Percentiles rank a stretch among this genome's conserved stretches.
phyloP scores from a whole-genome alignment of 1,284 basidiomycete species.

The Ustilago bromivora region DNA sequence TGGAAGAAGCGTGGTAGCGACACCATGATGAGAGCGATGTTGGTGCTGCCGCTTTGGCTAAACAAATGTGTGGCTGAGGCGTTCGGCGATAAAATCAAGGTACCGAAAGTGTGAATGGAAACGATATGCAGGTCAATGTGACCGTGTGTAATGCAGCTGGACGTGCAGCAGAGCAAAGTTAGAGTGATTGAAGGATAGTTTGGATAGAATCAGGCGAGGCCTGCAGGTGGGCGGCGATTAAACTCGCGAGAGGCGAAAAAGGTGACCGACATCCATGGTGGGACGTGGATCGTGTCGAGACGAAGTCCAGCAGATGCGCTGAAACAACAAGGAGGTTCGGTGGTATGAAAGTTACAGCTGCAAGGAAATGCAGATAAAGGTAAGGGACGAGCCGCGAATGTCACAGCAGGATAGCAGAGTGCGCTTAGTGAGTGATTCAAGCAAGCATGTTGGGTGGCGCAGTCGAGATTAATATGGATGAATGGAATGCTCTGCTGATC shows the following conservation, averaged over 20 bases:
- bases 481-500: too few relatives aligned
- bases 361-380: constrained; percentile 13
- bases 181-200: neutral
- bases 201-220: constrained; percentile 2
- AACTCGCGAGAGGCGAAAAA: constrained; percentile 25
- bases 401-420: neutral
- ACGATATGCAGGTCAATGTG: neutral
- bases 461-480: neutral
- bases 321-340: constrained; percentile 14
- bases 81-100: constrained; percentile 2
- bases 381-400: constrained; percentile 8
- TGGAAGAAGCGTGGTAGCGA: constrained; percentile 28
- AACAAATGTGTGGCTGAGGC: constrained; percentile 23
- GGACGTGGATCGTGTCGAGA: constrained; percentile 26
- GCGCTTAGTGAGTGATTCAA: constrained; percentile 5
- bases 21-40: constrained; percentile 17
- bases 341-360: constrained; percentile 26
- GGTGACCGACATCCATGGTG: constrained; percentile 49
- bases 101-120: neutral
- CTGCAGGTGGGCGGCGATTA: constrained; percentile 29
- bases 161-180: constrained; percentile 1
- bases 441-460: constrained; percentile 26
- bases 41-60: neutral
- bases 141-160: constrained; percentile 10
- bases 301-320: constrained; percentile 15